Conservation (phyloP, 2,329 filamentous ascomycete species). For the Thermothelomyces thermophilus region DNA sequence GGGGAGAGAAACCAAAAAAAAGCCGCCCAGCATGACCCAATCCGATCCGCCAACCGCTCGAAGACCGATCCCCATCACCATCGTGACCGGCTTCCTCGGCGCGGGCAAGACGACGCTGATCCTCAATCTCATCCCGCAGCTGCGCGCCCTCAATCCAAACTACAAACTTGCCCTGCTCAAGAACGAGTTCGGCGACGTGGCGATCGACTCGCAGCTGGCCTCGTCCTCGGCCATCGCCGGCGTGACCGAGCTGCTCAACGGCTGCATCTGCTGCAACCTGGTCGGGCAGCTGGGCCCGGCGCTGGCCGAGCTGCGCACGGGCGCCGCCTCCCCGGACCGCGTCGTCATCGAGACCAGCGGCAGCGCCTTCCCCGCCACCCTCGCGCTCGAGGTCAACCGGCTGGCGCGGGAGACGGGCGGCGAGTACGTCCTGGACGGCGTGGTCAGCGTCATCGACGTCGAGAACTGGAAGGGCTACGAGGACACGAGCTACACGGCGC, state of each 20-base stretch:
- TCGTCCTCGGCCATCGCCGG: constrained; percentile 75
- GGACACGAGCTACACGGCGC: constrained; percentile 82
- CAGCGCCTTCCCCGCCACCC: constrained; percentile 77
- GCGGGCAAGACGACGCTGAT: constrained; percentile 96
- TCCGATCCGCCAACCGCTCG: constrained; percentile 35
- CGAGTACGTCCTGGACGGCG: constrained; percentile 72
- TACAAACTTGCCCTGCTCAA: constrained; percentile 94
- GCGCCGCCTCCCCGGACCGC: constrained; percentile 58
- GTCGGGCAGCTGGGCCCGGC: constrained; percentile 84
- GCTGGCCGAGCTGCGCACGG: constrained; percentile 61
- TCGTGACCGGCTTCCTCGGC: constrained; percentile 92
- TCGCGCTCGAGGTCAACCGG: constrained; percentile 85
- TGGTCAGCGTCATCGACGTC: constrained; percentile 84
- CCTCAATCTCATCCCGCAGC: constrained; percentile 86
- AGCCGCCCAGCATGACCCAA: constrained; percentile 5
- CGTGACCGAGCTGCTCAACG: constrained; percentile 88
- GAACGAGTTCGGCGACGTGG: constrained; percentile 95
- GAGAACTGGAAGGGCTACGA: constrained; percentile 95
- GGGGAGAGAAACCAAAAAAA: neutral
- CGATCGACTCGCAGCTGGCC: constrained; percentile 87
- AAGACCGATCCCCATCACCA: constrained; percentile 75
- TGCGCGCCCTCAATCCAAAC: constrained; percentile 59
- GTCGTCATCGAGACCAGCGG: constrained; percentile 94
- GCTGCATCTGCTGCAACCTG: constrained; percentile 98
- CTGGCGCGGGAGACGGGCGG: constrained; percentile 61